These are phyloP conservation scores for Taiwanofungus camphoratus DNA, from an alignment of 1,284 basidiomycete genomes.

Conservation along the genomic window DNA sequence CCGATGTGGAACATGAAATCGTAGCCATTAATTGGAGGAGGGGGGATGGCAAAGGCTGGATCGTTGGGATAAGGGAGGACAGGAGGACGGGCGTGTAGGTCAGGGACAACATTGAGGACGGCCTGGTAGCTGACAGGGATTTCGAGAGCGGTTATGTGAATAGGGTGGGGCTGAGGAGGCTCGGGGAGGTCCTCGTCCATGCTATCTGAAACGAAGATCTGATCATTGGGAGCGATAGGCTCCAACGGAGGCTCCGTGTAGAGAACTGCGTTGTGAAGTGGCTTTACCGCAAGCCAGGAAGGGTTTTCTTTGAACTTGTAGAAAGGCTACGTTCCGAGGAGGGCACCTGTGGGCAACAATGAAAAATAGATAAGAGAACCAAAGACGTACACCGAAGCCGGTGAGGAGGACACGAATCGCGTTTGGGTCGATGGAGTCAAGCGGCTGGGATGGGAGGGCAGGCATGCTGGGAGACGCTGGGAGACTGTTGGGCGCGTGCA, in stretches of 20 bases:
- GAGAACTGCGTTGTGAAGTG: conserved; percentile 48
- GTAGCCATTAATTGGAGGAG: conserved; percentile 54
- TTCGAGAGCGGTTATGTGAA: conserved; percentile 57
- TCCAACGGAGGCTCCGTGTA: conserved; percentile 33
- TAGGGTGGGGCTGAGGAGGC: conserved; percentile 27
- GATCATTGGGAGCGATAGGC: conserved; percentile 20
- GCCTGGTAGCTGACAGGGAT: conserved; percentile 59
- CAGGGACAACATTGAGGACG: conserved; percentile 53
- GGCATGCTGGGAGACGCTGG: neutral
- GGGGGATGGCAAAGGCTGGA: conserved; percentile 27
- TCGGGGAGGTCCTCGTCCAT: conserved; percentile 24
- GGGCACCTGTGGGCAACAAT: conserved; percentile 6
- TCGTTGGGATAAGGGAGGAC: conserved; percentile 38
- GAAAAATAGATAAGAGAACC: neutral
- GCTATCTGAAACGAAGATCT: no score
- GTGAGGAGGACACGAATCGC: conserved; percentile 48
- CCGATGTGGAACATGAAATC: conserved; percentile 73
- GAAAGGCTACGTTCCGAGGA: conserved; percentile 40
- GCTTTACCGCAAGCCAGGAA: conserved; percentile 56
- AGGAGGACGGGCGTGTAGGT: conserved; percentile 58
- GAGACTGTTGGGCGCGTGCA: no score
- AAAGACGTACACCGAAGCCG: conserved; percentile 51
- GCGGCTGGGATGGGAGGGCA: neutral
- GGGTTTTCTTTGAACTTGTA: conserved; percentile 49
- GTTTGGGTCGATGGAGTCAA: conserved; percentile 20